Evolutionary conservation across 164 flowering plant species (phyloP).

Genomic region (Berberis thunbergii): DNA sequence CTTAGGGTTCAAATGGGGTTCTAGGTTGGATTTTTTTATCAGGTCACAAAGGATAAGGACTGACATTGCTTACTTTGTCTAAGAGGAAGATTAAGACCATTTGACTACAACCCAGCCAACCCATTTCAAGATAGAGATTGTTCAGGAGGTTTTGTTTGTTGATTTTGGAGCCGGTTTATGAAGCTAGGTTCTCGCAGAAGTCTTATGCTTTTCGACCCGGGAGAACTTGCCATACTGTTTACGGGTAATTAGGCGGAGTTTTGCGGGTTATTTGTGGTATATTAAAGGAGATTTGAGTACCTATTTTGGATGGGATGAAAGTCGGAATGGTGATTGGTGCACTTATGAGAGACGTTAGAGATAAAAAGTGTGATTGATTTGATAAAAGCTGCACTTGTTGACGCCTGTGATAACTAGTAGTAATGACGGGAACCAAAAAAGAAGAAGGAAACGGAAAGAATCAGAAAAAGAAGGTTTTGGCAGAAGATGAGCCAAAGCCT

Average conservation of each 20-base stretch:
- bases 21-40: conserved; percentile 70
- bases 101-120: conserved; percentile 81
- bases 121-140: conserved; percentile 83
- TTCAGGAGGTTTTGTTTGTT: conserved; percentile 86
- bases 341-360: conserved; percentile 87
- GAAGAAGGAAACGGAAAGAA: conserved; percentile 71
- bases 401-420: conserved; percentile 68
- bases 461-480: conserved; percentile 84
- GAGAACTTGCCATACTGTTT: conserved; percentile 75
- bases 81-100: conserved; percentile 78
- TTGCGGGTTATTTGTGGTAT: conserved; percentile 97
- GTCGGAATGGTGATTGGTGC: conserved; percentile 78
- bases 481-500: conserved; percentile 97
- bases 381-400: conserved; percentile 62
- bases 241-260: conserved; percentile 73
- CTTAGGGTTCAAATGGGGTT: conserved; percentile 86
- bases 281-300: conserved; percentile 90
- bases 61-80: conserved; percentile 53
- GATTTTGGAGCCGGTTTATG: conserved; percentile 90
- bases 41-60: conserved; percentile 81
- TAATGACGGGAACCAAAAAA: conserved; percentile 41
- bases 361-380: conserved; percentile 82
- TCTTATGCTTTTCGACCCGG: conserved; percentile 93
- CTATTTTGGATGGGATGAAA: conserved; percentile 80
- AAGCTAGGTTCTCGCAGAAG: conserved; percentile 74